Evolutionary conservation across 257 asterid species (phyloP).

Genomic region (Lycium ferocissimum): DNA sequence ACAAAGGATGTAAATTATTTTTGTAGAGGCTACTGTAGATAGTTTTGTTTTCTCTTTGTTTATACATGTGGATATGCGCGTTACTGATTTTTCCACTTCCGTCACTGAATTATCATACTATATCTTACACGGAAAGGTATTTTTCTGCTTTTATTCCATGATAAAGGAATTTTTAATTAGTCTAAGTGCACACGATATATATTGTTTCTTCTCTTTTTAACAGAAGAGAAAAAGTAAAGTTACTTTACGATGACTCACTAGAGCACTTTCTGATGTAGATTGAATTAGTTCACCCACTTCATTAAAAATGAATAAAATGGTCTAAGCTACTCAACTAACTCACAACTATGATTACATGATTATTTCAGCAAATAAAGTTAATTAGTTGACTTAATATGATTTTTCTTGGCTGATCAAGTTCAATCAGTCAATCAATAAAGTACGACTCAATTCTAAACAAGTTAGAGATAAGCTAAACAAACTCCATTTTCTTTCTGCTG

Average conservation of each 20-base stretch:
- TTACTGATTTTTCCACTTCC: background rate
- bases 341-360: background rate
- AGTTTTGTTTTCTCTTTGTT: background rate
- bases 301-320: background rate
- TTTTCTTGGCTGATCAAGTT: background rate
- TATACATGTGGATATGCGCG: background rate
- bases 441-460: background rate
- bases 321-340: conserved; percentile 16
- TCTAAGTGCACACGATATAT: background rate
- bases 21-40: conserved; percentile 36
- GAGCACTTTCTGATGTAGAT: conserved; percentile 15
- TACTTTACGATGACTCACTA: background rate
- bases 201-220: too few relatives aligned
- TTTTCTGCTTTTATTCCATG: background rate
- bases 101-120: background rate
- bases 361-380: background rate
- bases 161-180: background rate
- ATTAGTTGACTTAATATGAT: background rate
- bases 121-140: background rate
- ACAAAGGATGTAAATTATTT: conserved; percentile 40
- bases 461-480: background rate
- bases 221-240: background rate
- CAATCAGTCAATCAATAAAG: background rate
- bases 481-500: background rate
- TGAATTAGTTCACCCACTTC: conserved; percentile 19